Base-by-base conservation (phyloP, 2,329 filamentous ascomycete genomes). In the Monosporascus sp. region DNA sequence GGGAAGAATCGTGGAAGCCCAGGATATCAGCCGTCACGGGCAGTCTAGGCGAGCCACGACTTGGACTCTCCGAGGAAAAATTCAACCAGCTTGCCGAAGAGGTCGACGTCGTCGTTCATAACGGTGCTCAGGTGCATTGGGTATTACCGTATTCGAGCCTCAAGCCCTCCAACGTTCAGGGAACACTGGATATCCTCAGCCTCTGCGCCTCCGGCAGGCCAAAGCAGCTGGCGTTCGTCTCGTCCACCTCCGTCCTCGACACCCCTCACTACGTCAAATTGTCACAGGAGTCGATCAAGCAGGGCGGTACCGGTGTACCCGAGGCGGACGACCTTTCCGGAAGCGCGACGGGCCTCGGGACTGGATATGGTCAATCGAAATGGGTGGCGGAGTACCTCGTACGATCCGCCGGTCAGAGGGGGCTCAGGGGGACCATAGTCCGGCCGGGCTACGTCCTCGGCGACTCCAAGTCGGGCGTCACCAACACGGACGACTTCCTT, bases 401-500 rank as follows among this genome's bases (percentile, higher is more conserved):
- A 5, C 41, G 41, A 7, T 16, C n/a, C 8, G 41, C 41, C 20
- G 41, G 41, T 3, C 31, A 7, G n/a, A 44, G 19, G 14, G 19
- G 41, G 8, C 41, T 44, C 14, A 24, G 3, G 41, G 41, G 41
- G 11, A 20, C 41, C 41, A 24, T 44, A 3, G 2, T 44, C 6
- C 41, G 41, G n/a, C 41, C 41, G 7, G 91, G 93, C 31, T 97
- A 97, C 68, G 85, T 97, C 38, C 78, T 88, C 4, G 93, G 91
- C 24, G 85, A 92, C 66, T 79, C 82, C 1, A 45, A 84, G 19
- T 44, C 81, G 14, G 92, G 92, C 50, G 81, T 82, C 57, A 88
- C 75, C 68, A 90, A 87, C 69, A 92, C 86, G 1, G 93, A 97
- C 65, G 93, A 97, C 71, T 97, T 97, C 76, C 74, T 97, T 7